Conservation (phyloP, 192 early-diverging fungal genomes). For the Lunasporangiospora selenospora region DNA sequence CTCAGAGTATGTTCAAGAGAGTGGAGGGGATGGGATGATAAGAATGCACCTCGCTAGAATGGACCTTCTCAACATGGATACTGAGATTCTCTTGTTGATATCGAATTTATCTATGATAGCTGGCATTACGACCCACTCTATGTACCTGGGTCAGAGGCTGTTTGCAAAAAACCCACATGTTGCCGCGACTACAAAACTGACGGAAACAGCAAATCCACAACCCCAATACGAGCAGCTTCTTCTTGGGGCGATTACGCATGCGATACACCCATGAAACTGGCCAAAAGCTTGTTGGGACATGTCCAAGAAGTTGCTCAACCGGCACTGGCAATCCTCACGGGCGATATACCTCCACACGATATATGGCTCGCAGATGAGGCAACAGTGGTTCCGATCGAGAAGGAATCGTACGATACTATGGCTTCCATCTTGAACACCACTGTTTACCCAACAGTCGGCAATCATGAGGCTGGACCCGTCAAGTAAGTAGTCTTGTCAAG, state of each 20-base stretch:
- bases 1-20: too few relatives aligned
- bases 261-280: conserved; percentile 5
- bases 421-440: conserved; percentile 1
- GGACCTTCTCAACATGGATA: neutral
- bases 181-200: conserved; percentile 8
- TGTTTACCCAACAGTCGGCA: conserved; percentile 54
- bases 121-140: conserved; percentile 21
- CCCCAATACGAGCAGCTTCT: conserved; percentile 10
- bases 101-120: conserved; percentile 33
- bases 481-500: too few relatives aligned
- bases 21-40: too few relatives aligned
- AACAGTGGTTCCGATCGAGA: conserved; percentile 1
- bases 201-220: neutral
- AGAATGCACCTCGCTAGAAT: too few relatives aligned
- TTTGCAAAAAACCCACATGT: conserved; percentile 4
- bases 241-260: conserved; percentile 46
- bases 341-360: conserved; percentile 21
- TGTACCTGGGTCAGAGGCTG: neutral
- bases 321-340: conserved; percentile 1
- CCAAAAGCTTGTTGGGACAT: conserved; percentile 1
- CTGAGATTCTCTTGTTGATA: neutral
- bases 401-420: neutral
- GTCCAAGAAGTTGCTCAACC: neutral
- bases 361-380: conserved; percentile 11
- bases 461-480: conserved; percentile 58